Evolutionary conservation across 768 basidiomycete genomes (phyloP).

Genomic region (Mycena vitilis): DNA sequence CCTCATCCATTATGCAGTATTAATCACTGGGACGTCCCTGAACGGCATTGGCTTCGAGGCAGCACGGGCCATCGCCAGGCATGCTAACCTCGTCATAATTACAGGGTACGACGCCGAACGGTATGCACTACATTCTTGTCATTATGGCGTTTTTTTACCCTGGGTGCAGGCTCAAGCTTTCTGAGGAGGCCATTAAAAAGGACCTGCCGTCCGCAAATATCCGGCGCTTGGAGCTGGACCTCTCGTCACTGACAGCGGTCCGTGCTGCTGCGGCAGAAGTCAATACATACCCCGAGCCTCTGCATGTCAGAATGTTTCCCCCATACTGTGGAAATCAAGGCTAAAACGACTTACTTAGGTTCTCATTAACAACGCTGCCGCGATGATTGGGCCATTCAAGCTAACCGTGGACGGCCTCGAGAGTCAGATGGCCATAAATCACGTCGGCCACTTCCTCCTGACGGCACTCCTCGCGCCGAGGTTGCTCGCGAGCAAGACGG

Average conservation of each 20-base stretch:
- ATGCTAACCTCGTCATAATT: neutral
- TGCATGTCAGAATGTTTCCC: constrained; percentile 9
- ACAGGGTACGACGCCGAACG: neutral
- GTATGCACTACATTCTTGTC: neutral
- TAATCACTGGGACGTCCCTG: neutral
- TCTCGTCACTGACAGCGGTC: constrained; percentile 8
- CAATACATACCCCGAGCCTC: constrained; percentile 27
- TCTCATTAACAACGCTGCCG: constrained; percentile 27
- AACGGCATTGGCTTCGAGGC: constrained; percentile 1
- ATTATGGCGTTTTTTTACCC: neutral
- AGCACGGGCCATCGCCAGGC: constrained; percentile 1
- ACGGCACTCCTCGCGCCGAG: constrained; percentile 40
- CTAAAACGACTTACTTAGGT: neutral
- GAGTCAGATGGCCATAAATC: constrained; percentile 20
- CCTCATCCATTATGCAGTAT: neutral
- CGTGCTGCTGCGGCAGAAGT: constrained; percentile 24
- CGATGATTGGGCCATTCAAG: constrained; percentile 3
- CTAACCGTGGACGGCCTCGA: constrained; percentile 23
- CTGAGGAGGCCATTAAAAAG: constrained; percentile 12
- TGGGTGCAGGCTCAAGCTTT: constrained; percentile 9
- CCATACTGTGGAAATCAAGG: neutral
- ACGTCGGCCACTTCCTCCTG: constrained; percentile 31
- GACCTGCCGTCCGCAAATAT: constrained; percentile 9
- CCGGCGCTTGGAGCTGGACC: constrained; percentile 16
- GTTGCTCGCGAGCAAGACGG: constrained; percentile 2